Percentiles rank a stretch among this genome's conserved stretches.
Conservation (phyloP, 345 rosid genomes). For the Odontarrhena argentea region DNA sequence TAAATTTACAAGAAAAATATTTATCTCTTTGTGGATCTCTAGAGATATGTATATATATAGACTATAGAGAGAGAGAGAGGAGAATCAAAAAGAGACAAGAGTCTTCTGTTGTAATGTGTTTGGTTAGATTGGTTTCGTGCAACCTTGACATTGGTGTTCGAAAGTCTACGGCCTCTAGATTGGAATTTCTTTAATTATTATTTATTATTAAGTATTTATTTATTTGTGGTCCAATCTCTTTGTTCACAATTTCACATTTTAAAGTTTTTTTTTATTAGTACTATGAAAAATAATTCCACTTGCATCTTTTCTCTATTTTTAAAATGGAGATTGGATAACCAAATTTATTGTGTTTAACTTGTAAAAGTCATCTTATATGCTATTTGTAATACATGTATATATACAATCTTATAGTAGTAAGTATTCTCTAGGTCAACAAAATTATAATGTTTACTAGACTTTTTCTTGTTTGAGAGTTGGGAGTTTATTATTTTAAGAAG, state of each 20-base stretch:
- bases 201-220: background rate
- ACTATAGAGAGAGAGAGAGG: conserved; percentile 9
- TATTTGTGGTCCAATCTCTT: conserved; percentile 32
- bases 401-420: conserved; percentile 9
- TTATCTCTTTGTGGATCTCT: conserved; percentile 12
- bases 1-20: background rate
- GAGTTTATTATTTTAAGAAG: background rate
- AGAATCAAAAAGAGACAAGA: conserved; percentile 33
- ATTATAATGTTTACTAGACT: conserved; percentile 26
- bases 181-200: conserved; percentile 18
- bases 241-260: conserved; percentile 29
- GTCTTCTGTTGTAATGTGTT: conserved; percentile 39
- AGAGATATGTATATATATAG: conserved; percentile 16
- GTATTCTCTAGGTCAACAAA: conserved; percentile 1
- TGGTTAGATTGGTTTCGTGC: conserved; percentile 41
- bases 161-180: conserved; percentile 40
- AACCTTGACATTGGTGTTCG: conserved; percentile 38
- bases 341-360: conserved; percentile 38
- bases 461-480: conserved; percentile 26
- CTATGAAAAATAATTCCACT: conserved; percentile 32
- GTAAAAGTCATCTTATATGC: conserved; percentile 31
- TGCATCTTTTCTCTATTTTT: conserved; percentile 13
- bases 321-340: conserved; percentile 19
- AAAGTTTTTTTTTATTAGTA: background rate
- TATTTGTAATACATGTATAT: conserved; percentile 2